phyloP scores from a whole-genome alignment of 805 yeast genomes.

The Myxozyma sirexii region DNA sequence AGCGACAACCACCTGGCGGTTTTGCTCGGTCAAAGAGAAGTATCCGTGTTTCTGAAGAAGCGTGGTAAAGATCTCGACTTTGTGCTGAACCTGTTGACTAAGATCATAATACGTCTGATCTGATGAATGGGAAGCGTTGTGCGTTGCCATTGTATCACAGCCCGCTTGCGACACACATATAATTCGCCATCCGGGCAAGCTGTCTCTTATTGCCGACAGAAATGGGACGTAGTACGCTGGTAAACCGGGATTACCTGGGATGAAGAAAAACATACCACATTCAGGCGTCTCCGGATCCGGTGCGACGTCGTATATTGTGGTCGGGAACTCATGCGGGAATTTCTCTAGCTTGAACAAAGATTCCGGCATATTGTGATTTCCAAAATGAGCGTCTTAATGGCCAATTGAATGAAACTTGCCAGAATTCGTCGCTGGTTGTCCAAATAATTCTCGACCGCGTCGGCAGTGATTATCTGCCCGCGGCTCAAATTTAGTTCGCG shows the following conservation, averaged over 20 bases:
- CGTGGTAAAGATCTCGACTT: slow-evolving; percentile 52
- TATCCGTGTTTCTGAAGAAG: slow-evolving; percentile 32
- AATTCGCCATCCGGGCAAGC: slow-evolving; percentile 53
- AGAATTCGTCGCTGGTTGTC: too few relatives aligned
- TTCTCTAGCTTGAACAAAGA: background rate
- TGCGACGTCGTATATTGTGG: slow-evolving; percentile 23
- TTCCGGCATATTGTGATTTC: background rate
- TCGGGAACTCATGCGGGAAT: slow-evolving; percentile 21
- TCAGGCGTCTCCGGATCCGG: slow-evolving; percentile 13
- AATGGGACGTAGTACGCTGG: slow-evolving; percentile 64
- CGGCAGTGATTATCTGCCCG: too few relatives aligned
- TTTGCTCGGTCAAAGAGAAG: slow-evolving; percentile 6
- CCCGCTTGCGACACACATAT: slow-evolving; percentile 71
- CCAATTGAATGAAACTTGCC: background rate
- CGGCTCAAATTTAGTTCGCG: too few relatives aligned
- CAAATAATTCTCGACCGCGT: too few relatives aligned
- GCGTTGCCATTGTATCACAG: slow-evolving; percentile 40
- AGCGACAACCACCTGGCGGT: slow-evolving; percentile 50
- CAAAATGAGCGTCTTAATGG: background rate
- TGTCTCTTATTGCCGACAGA: slow-evolving; percentile 48
- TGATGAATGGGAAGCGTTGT: background rate
- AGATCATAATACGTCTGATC: slow-evolving; percentile 45
- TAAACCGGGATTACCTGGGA: slow-evolving; percentile 82
- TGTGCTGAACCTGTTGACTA: slow-evolving; percentile 62
- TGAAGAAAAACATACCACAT: slow-evolving; percentile 51